Base-by-base conservation (phyloP, 371 early-diverging fungal genomes). In the Haplosporangium sp. region DNA sequence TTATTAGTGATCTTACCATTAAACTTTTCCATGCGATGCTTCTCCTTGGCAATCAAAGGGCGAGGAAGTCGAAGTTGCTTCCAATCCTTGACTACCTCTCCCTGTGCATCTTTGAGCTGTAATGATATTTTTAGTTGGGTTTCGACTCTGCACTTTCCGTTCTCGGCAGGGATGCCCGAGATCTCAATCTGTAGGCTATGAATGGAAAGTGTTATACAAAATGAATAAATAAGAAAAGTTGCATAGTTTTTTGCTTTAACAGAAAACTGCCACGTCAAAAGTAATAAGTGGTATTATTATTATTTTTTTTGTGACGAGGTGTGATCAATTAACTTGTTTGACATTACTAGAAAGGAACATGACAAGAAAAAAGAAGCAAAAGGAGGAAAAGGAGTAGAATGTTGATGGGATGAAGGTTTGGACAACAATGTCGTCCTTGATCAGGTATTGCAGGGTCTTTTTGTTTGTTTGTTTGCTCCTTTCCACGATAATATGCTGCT, bases 111-210 rank as follows among this genome's bases (percentile, higher is more conserved):
- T 2, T 86, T 85, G 40, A 93, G 83, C 60, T 89, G 90, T 60
- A 93, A 67, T 15, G 90, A 88, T 40, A 93, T 84, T 72, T 92
- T 92, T 83, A 91, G 91, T 76, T 93, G 94, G 50, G 94, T 93
- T 76, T 93, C 93, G 58, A 93, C 94, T 27, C 93, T 81, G 44
- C 91, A 92, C 65, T 92, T 91, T 63, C 92, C 94, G 67, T 91
- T 90, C 67, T 87, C 86, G 68, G 78, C 84, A 40, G 94, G 91
- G 39, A 93, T 89, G 45, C 93, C 94, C 56, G 86, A 85, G 71
- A 90, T 84, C 53, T 84, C 73, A 69, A 90, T 83, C 77, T 81
- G 84, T 50, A 84, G 82, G 75, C 82, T 81, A 48, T n/a, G 55
- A 38, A 56, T 13, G 19, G 13, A n/a, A 45, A 47, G 39, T 9